A percentile compares a stretch with the other conserved stretches of the same genome.
Conservation (phyloP, 2,329 filamentous ascomycete species). For the Talaromyces sp. region DNA sequence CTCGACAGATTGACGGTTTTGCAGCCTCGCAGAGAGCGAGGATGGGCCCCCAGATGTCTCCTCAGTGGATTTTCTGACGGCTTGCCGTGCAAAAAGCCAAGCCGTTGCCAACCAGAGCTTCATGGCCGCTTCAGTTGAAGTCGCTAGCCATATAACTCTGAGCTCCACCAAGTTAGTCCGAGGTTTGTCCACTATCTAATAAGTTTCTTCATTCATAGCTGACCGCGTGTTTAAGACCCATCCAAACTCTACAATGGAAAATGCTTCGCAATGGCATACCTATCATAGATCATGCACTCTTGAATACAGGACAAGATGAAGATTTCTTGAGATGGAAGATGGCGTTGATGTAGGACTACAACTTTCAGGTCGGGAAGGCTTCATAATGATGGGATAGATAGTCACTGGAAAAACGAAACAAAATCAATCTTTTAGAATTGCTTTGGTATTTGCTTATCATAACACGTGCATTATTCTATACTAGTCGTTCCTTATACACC, state of each 20-base stretch:
- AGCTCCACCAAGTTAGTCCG: constrained; percentile 34
- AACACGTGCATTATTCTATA: neutral
- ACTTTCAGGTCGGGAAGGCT: neutral
- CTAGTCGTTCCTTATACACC: too few species aligned
- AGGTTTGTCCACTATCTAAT: constrained; percentile 23
- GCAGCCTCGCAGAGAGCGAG: constrained; percentile 84
- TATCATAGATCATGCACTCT: neutral
- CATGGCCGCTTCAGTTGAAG: constrained; percentile 28
- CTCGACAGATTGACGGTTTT: constrained; percentile 74
- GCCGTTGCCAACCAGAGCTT: constrained; percentile 29
- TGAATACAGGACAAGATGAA: neutral
- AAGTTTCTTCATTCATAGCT: neutral
- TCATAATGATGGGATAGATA: neutral
- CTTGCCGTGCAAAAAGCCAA: constrained; percentile 41
- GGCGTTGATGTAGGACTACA: constrained; percentile 2
- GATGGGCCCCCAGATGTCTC: constrained; percentile 64
- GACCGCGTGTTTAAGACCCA: constrained; percentile 28
- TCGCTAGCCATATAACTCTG: constrained; percentile 26
- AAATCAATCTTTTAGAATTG: neutral
- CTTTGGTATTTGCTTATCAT: neutral
- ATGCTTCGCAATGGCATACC: neutral
- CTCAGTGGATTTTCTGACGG: constrained; percentile 51
- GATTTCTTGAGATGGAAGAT: neutral
- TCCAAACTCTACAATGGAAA: constrained; percentile 37
- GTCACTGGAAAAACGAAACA: neutral